Percentiles rank a stretch among this genome's conserved stretches.
These are phyloP conservation scores for Lipomyces japonicus DNA, from an alignment of 805 yeast genomes.

Conservation along the genomic window DNA sequence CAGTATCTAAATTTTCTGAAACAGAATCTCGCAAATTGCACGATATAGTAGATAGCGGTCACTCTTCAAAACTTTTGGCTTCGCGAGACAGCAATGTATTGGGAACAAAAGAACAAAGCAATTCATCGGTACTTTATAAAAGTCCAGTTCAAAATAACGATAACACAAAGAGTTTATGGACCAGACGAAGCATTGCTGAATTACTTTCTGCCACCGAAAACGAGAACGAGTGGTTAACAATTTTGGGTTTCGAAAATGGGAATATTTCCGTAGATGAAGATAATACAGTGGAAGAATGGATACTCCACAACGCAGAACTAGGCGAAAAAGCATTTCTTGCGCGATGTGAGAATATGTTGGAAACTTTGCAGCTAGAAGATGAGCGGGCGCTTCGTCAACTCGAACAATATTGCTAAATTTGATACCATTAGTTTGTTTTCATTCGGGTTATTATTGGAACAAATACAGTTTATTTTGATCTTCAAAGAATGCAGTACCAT, in stretches of 20 bases:
- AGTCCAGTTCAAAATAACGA: slow-evolving; percentile 1
- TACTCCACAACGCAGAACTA: slow-evolving; percentile 51
- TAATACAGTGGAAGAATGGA: slow-evolving; percentile 72
- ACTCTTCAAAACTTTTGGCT: too few species aligned
- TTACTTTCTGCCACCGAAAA: not conserved
- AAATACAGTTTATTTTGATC: too few species aligned
- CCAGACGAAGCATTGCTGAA: not conserved
- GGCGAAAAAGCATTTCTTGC: slow-evolving; percentile 49
- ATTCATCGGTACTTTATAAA: not conserved
- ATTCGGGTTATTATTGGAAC: too few species aligned
- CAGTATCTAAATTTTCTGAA: too few species aligned
- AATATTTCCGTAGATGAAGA: slow-evolving; percentile 49
- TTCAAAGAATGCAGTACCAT: too few species aligned
- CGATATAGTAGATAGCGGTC: too few species aligned
- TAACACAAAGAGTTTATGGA: not conserved
- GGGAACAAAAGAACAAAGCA: not conserved
- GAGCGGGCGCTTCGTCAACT: slow-evolving; percentile 48
- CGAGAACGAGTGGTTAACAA: not conserved
- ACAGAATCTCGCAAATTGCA: too few species aligned
- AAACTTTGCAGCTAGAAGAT: slow-evolving; percentile 48
- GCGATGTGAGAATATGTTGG: slow-evolving; percentile 48
- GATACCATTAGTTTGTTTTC: too few species aligned
- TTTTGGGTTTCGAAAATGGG: not conserved
- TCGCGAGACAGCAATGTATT: too few species aligned
- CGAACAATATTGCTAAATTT: not conserved